Evolutionary conservation across 169 alveolate genomes (phyloP).

Genomic region (Plasmodium sp.): DNA sequence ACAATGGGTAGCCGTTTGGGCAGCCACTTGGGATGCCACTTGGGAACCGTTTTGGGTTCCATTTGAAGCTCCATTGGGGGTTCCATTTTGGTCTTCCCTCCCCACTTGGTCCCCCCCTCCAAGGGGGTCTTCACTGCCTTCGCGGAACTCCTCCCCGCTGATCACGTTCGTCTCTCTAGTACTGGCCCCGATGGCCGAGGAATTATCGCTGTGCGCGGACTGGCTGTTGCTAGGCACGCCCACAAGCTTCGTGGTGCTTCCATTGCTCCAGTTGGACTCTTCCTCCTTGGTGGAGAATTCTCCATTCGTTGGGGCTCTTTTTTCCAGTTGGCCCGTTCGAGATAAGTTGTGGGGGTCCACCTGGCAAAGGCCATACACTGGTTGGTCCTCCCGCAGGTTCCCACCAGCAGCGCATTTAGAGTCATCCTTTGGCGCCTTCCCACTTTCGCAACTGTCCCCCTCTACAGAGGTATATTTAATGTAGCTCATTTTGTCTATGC

Average conservation of each 20-base stretch:
- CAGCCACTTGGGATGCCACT: background rate
- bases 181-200: background rate
- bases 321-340: background rate
- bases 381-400: background rate
- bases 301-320: background rate
- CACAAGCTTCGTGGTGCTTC: background rate
- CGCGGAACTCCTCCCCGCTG: background rate
- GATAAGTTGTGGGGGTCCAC: background rate
- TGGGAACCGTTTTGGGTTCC: background rate
- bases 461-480: background rate
- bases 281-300: background rate
- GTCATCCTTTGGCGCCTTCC: background rate
- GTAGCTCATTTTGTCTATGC: slow-evolving; percentile 42
- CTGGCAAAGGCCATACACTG: background rate
- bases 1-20: background rate
- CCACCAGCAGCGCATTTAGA: background rate
- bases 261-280: background rate
- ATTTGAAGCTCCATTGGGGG: background rate
- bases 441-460: background rate
- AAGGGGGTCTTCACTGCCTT: background rate
- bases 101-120: background rate
- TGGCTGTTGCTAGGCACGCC: background rate
- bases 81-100: background rate
- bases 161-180: background rate
- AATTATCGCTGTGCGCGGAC: background rate